Conservation (phyloP, 495 filamentous ascomycete genomes). For the Cetradonia linearis region DNA sequence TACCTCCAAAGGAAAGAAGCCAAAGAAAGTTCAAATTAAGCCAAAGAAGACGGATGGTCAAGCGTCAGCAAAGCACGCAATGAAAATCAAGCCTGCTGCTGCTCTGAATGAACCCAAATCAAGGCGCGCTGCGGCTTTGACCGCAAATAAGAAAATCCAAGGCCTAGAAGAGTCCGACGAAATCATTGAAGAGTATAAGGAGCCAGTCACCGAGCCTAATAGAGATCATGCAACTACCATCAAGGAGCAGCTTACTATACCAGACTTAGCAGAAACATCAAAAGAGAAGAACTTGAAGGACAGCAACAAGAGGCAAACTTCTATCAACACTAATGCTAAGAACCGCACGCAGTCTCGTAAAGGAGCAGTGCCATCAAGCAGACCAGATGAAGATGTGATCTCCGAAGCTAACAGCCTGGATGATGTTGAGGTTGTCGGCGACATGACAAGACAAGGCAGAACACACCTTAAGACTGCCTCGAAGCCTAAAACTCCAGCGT, state of each 20-base stretch:
- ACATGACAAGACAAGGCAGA: not conserved
- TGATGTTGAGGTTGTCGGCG: not conserved
- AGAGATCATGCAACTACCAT: not conserved
- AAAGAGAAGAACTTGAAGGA: not conserved
- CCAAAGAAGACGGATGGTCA: not conserved
- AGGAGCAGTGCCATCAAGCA: not conserved
- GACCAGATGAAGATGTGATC: not conserved
- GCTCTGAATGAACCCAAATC: not conserved
- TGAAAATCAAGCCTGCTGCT: not conserved
- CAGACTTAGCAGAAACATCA: no score
- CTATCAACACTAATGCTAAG: not conserved
- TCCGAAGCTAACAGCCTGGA: not conserved
- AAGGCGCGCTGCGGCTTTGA: slow-evolving; percentile 23
- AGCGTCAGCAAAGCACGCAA: not conserved
- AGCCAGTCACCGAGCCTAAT: not conserved
- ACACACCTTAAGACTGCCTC: not conserved
- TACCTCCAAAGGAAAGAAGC: not conserved
- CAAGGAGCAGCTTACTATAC: not conserved
- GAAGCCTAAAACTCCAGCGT: not conserved
- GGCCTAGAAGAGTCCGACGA: slow-evolving; percentile 14
- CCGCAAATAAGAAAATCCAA: slow-evolving; percentile 22
- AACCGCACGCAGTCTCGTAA: not conserved
- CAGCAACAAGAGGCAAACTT: not conserved
- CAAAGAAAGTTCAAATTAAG: not conserved
- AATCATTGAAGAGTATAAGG: not conserved